These are phyloP conservation scores for Coemansia sp. DNA, from an alignment of 192 early-diverging fungal species.

Conservation along the genomic window DNA sequence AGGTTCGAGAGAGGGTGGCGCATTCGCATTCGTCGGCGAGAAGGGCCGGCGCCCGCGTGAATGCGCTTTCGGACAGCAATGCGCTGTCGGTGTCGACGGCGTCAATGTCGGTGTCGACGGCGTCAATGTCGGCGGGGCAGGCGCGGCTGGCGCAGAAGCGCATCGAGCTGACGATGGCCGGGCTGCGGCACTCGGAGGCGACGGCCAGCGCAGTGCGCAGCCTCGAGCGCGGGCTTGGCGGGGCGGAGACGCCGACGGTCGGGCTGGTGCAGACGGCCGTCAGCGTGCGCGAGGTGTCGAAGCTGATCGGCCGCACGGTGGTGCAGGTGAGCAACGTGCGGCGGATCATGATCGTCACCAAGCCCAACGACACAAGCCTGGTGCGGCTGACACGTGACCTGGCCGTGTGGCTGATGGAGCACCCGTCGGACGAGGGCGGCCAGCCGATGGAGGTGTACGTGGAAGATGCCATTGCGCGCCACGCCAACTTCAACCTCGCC, in stretches of 20 bases:
- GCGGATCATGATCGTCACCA: constrained; percentile 76
- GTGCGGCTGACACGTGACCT: constrained; percentile 71
- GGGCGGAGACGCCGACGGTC: constrained; percentile 54
- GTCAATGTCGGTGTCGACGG: constrained; percentile 2
- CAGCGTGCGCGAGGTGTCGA: constrained; percentile 70
- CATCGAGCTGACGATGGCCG: constrained; percentile 35
- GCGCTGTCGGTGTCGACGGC: background rate
- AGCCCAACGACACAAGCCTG: constrained; percentile 69
- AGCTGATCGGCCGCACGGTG: constrained; percentile 65
- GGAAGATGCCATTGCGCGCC: constrained; percentile 64
- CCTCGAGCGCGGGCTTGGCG: constrained; percentile 44
- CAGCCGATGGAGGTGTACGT: constrained; percentile 57
- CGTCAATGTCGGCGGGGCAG: constrained; percentile 3
- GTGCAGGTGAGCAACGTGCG: constrained; percentile 53
- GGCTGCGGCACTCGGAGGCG: constrained; percentile 39
- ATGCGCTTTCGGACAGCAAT: background rate
- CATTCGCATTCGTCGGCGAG: background rate
- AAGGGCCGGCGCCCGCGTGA: background rate
- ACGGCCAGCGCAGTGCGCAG: constrained; percentile 39
- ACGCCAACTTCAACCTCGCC: constrained; percentile 61
- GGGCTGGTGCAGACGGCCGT: constrained; percentile 69
- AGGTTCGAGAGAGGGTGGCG: background rate
- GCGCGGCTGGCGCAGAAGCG: constrained; percentile 34
- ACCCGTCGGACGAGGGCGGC: constrained; percentile 14
- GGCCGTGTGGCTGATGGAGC: constrained; percentile 66